Evolutionary conservation across 306 rosid genomes (phyloP), one percentile per base, ranked within the genome.

Genomic region (Phaseolus lunatus): DNA sequence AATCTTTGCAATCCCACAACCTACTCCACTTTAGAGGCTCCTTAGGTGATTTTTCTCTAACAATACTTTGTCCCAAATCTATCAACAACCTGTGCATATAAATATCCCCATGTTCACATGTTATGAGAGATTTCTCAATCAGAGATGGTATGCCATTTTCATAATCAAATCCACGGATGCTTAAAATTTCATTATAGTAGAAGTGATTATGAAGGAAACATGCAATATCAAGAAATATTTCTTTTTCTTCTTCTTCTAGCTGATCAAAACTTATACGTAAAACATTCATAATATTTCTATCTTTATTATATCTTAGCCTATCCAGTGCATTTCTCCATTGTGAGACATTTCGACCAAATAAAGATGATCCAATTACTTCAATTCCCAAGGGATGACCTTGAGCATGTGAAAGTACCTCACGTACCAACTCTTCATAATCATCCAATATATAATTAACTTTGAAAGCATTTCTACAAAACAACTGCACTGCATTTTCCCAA

Each of bases 211-310:
- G n/a, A n/a, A n/a, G 0, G 1, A 61, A 61, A 11, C 69, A 74
- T 5, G 71, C 33, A 61, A 75, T 75, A 29, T 75, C 79, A 0
- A 75, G 5, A 47, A 75, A 61, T 31, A 47, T 61, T 14, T 75
- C 62, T 11, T 52, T 52, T 1, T 52, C 13, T 1, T 0, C 8
- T 2, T 52, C 58, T 0, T 52, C 26, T 2, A 52, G 3, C 13
- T 52, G 13, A 52, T 52, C 58, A 52, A 52, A 52, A 19, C 24
- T 18, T 52, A 52, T 8, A 18, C 58, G 13, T 4, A 52, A 6
- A 22, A 52, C 58, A 18, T 52, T 5, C 58, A 19, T 52, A 19
- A 52, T 19, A 2, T 19, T 19, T 18, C 0, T 7, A 52, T 2
- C 7, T 8, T 7, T 2, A 2, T 19, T 18, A 0, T 52, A 24